phyloP scores from a whole-genome alignment of 2,329 filamentous ascomycete species.

The Trichoderma sp. region DNA sequence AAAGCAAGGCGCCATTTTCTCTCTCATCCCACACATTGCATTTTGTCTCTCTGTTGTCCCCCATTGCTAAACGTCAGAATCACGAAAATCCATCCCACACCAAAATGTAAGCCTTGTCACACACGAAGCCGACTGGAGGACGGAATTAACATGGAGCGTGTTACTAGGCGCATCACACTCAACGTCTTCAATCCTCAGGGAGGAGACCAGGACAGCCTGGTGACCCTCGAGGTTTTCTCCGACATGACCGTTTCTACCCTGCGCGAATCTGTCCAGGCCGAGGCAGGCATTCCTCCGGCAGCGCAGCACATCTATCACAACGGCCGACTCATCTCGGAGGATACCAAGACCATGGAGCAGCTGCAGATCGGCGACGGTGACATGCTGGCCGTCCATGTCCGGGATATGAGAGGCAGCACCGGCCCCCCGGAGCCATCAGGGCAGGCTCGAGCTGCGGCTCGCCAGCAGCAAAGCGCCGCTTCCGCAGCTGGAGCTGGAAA shows the following conservation, averaged over 20 bases:
- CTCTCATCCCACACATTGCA: background rate
- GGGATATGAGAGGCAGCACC: constrained; percentile 56
- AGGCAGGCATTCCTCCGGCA: constrained; percentile 70
- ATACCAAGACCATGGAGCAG: constrained; percentile 78
- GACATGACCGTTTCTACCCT: constrained; percentile 83
- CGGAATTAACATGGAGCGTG: background rate
- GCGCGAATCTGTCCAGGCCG: constrained; percentile 84
- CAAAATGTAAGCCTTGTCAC: constrained; percentile 21
- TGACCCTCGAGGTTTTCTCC: constrained; percentile 78
- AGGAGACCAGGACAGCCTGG: constrained; percentile 68
- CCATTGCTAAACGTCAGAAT: background rate
- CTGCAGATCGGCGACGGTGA: constrained; percentile 83
- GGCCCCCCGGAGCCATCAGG: constrained; percentile 44
- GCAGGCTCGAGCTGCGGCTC: constrained; percentile 29
- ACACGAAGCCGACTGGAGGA: background rate
- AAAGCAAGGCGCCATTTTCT: background rate
- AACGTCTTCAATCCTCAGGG: constrained; percentile 76
- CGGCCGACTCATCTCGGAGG: constrained; percentile 75
- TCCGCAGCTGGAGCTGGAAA: constrained; percentile 43
- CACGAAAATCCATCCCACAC: background rate
- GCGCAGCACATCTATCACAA: constrained; percentile 90
- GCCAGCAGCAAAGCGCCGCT: constrained; percentile 28
- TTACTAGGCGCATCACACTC: constrained; percentile 78
- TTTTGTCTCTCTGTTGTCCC: background rate
- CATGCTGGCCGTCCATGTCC: constrained; percentile 85